Evolutionary conservation across 192 early-diverging fungal genomes (phyloP).

Genomic region (Oehlia diaphana): DNA sequence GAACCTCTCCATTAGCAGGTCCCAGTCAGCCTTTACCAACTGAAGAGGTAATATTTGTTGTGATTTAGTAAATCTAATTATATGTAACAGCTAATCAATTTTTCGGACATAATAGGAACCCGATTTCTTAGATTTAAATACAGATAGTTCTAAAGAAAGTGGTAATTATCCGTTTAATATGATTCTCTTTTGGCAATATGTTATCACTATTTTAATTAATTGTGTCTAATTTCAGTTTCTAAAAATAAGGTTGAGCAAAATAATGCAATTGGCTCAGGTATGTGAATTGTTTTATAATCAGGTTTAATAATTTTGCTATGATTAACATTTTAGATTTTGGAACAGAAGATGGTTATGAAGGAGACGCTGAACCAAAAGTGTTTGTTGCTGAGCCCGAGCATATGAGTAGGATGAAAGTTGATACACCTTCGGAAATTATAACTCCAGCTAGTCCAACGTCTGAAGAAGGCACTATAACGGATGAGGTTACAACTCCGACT

Average conservation of each 20-base stretch:
- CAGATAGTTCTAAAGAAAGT: not conserved
- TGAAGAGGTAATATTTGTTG: constrained; percentile 35
- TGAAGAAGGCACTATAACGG: not conserved
- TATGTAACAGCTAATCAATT: not conserved
- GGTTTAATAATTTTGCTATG: no score
- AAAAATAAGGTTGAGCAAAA: not conserved
- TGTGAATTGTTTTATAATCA: not conserved
- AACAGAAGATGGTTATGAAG: constrained; percentile 23
- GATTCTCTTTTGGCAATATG: no score
- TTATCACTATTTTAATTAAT: no score
- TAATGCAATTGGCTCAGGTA: not conserved
- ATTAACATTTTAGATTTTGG: not conserved
- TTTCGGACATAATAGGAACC: constrained; percentile 2
- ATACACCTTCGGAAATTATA: not conserved
- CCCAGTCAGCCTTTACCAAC: constrained; percentile 34
- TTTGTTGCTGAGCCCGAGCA: not conserved
- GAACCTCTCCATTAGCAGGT: constrained; percentile 86
- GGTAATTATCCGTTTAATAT: no score
- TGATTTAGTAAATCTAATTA: not conserved
- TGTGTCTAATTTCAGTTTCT: not conserved
- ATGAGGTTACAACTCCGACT: not conserved
- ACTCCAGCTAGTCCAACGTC: not conserved
- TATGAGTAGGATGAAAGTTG: not conserved
- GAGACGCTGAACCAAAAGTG: constrained; percentile 12
- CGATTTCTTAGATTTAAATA: constrained; percentile 21